Evolutionary conservation across 495 filamentous ascomycete species (phyloP), one percentile per base, ranked within the genome.

Genomic region (Podospora appendiculata): DNA sequence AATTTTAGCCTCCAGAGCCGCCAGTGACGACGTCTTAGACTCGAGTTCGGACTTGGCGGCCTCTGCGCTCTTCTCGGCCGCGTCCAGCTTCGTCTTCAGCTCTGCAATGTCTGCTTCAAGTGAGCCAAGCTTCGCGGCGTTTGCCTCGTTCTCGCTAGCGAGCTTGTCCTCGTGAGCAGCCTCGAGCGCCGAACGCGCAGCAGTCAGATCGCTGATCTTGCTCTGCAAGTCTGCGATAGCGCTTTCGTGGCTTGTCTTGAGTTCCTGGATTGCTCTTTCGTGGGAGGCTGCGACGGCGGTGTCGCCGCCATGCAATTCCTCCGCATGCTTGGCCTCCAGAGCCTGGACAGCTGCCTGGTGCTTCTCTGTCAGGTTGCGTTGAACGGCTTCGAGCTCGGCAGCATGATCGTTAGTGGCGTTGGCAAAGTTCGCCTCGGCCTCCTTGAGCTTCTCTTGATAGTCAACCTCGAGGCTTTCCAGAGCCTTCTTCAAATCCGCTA

Each of bases 81-180:
- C 50, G 11, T 65, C 64, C 8, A 64, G 65, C 51, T 70, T 63
- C 4, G 65, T 45, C 54, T 67, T 68, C 33, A 79, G 64, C 45
- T 68, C 69, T 7, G 63, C 57, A 50, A 76, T 65, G 45, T 77
- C 65, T 33, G 64, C 58, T 51, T 75, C 69, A 7, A 76, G 59
- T 1, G 62, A 60, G 9, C 65, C 57, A 44, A 75, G 58, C 47
- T 67, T 71, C 6, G 64, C 63, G 12, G 60, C 55, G 46, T 45
- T 65, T 2, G 64, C 64, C 25, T 68, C 58, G n/a, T 51, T 56
- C 19, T 65, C 61, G 32, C 56, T 51, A 10, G 56, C 58, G 8
- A 65, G 53, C 51, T 66, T 66, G 8, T 54, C 35, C 54, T 68
- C 58, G 49, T 71, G 59, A 6, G 56, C 58, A 4, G 51, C 57